These are phyloP conservation scores for Phascolomyces articulosus DNA, from an alignment of 371 early-diverging fungal species.

Conservation along the genomic window DNA sequence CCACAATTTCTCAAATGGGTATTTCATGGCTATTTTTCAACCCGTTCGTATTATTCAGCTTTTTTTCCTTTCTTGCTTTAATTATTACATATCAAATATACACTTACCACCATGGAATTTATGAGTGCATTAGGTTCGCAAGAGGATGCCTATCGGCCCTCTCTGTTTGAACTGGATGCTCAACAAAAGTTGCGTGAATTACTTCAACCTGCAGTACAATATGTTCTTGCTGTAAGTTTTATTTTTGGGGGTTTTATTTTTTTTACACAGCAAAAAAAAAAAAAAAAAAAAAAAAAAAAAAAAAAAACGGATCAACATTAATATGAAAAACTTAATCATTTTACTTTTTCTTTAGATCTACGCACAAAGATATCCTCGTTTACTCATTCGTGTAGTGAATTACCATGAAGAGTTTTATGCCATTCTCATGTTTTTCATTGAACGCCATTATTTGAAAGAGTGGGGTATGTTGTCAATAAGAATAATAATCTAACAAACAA, in stretches of 20 bases:
- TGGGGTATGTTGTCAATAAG: slow-evolving; percentile 69
- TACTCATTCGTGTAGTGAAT: slow-evolving; percentile 77
- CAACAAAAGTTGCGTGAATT: slow-evolving; percentile 83
- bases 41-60: slow-evolving; percentile 4
- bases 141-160: slow-evolving; percentile 78
- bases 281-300: not conserved
- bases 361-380: slow-evolving; percentile 88
- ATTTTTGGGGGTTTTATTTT: not conserved
- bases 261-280: not conserved
- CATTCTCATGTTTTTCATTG: slow-evolving; percentile 74
- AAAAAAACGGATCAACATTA: not conserved
- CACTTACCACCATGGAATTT: slow-evolving; percentile 69
- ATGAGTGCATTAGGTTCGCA: slow-evolving; percentile 80
- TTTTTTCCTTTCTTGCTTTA: not conserved
- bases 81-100: not conserved
- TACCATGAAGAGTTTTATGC: slow-evolving; percentile 83
- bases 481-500: no score
- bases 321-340: no score
- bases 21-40: not conserved
- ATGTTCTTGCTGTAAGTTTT: slow-evolving; percentile 75
- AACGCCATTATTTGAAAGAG: slow-evolving; percentile 80
- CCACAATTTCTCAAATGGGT: not conserved
- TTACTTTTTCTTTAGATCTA: slow-evolving; percentile 58
- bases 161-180: slow-evolving; percentile 88
- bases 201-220: slow-evolving; percentile 85